These are phyloP conservation scores for Fusarium lateritium DNA, from an alignment of 2,329 filamentous ascomycete species.

Conservation along the genomic window DNA sequence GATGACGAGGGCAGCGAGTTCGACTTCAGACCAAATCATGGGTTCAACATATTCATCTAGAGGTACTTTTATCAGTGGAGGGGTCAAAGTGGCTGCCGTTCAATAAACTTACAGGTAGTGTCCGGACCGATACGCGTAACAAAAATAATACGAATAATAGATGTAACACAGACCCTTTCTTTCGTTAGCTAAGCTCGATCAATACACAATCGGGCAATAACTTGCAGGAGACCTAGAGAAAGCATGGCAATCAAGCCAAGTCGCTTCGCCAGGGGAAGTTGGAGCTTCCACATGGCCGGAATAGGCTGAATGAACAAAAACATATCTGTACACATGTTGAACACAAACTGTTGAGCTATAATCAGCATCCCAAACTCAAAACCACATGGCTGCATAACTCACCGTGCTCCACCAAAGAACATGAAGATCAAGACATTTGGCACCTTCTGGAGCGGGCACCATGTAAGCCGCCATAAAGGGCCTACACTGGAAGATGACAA, in stretches of 20 bases:
- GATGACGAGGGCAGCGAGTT: slow-evolving; percentile 52
- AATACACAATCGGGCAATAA: neutral
- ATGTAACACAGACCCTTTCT: slow-evolving; percentile 46
- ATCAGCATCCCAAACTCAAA: neutral
- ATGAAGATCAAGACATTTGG: slow-evolving; percentile 48
- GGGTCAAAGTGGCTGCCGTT: too few species aligned
- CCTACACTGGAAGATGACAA: slow-evolving; percentile 50
- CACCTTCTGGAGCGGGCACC: slow-evolving; percentile 29
- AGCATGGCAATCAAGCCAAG: slow-evolving; percentile 50
- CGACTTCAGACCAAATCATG: slow-evolving; percentile 52
- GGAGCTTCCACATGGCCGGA: slow-evolving; percentile 55
- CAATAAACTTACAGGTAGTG: slow-evolving; percentile 44
- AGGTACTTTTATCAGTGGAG: neutral
- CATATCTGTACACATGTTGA: slow-evolving; percentile 57
- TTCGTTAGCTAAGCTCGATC: neutral
- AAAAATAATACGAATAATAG: slow-evolving; percentile 49
- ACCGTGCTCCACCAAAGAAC: slow-evolving; percentile 54
- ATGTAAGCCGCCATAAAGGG: slow-evolving; percentile 50
- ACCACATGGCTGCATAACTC: slow-evolving; percentile 11
- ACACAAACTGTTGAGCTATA: slow-evolving; percentile 42
- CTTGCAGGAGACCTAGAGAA: slow-evolving; percentile 49
- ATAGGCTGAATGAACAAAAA: slow-evolving; percentile 57
- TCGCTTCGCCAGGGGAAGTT: slow-evolving; percentile 51
- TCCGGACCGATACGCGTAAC: slow-evolving; percentile 46
- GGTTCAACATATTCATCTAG: slow-evolving; percentile 48